These are phyloP conservation scores for Trichophyton benhamiae DNA, from an alignment of 2,329 filamentous ascomycete species.

Conservation along the genomic window DNA sequence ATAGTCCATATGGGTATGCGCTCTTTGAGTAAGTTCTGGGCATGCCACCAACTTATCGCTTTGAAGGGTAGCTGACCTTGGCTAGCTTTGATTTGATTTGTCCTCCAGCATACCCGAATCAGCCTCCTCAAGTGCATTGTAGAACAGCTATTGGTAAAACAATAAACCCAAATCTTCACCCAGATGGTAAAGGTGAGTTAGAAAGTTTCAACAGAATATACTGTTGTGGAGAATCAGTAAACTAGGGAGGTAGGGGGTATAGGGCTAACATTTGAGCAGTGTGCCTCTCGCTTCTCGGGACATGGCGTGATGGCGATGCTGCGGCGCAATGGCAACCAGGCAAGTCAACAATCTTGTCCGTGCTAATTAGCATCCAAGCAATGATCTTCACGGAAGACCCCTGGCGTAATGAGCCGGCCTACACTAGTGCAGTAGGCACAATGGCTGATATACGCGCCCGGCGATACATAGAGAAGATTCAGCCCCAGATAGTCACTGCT, in stretches of 20 bases:
- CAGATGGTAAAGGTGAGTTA: slow-evolving; percentile 35
- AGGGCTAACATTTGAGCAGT: slow-evolving; percentile 23
- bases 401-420: slow-evolving; percentile 44
- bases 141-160: slow-evolving; percentile 32
- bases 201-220: background rate
- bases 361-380: slow-evolving; percentile 45
- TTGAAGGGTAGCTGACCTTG: no score
- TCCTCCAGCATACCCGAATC: slow-evolving; percentile 29
- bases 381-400: slow-evolving; percentile 47
- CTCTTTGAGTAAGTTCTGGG: slow-evolving; percentile 35
- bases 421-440: slow-evolving; percentile 15
- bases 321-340: slow-evolving; percentile 34
- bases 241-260: background rate
- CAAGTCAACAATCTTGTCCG: slow-evolving; percentile 40
- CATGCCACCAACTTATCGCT: no score
- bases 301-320: slow-evolving; percentile 34
- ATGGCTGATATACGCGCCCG: slow-evolving; percentile 13
- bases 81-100: slow-evolving; percentile 40
- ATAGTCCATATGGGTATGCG: slow-evolving; percentile 43
- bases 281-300: slow-evolving; percentile 40
- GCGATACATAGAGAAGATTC: slow-evolving; percentile 21
- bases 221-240: background rate
- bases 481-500: slow-evolving; percentile 10
- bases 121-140: slow-evolving; percentile 34
- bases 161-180: slow-evolving; percentile 44